Evolutionary conservation across 2,329 filamentous ascomycete species (phyloP), one percentile per base, ranked within the genome.

Genomic region (Cladosporium sp.): DNA sequence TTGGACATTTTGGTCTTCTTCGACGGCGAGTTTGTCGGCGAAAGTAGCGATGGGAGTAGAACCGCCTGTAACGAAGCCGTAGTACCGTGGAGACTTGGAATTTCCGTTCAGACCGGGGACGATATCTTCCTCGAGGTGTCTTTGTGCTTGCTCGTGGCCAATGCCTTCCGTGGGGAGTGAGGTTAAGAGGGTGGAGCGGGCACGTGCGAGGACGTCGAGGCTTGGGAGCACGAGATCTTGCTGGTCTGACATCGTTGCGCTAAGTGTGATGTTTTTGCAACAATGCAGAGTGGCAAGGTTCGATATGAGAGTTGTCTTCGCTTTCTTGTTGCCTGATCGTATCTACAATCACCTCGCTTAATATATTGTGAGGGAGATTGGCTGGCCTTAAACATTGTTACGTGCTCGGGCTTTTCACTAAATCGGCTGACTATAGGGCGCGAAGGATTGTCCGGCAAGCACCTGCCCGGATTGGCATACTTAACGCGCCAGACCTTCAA

Each of bases 61-160:
- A 16, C 92, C 91, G 53, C 94, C 94, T 0, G 89, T 96, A 6
- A 97, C 90, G 76, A 97, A 97, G 66, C 92, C 93, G 76, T 92
- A 96, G 82, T 96, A 96, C 63, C 88, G 86, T 13, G 87, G 78
- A 51, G 85, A 87, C 49, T 85, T 83, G 69, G 87, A 88, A 72
- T 87, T 85, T 18, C 83, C 85, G 71, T 89, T 92, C 66, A 95
- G 84, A 1, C 84, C 90, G 7, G 82, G 82, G 3, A 76, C 75
- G 7, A 86, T 73, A 32, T 84, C 81, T 7, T 78, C 67, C 5
- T 76, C 68, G 3, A 86, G 70, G 69, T 86, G 84, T 7, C 74
- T 68, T 54, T 79, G 75, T 6, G 79, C 78, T 36, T 74, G 71
- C 67, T 77, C 71, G 16, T 81, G 72, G 16, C 84, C 84, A 2